These are phyloP conservation scores for Euryodendron excelsum DNA, from an alignment of 148 eudicot species.

Conservation along the genomic window DNA sequence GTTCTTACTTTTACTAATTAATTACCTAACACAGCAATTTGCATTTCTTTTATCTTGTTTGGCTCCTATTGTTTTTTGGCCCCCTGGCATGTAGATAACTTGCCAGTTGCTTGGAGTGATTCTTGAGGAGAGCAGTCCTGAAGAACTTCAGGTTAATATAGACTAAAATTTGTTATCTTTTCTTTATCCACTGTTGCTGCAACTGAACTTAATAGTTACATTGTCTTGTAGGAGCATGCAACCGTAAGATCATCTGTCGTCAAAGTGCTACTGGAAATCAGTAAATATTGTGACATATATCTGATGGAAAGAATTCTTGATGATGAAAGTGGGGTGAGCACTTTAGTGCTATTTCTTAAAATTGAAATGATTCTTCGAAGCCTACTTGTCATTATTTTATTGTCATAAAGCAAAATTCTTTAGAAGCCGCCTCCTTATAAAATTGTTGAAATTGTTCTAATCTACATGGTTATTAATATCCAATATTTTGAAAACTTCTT, in stretches of 20 bases:
- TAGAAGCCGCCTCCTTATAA: no score
- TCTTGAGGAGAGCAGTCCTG: constrained; percentile 4
- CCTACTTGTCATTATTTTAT: neutral
- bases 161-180: neutral
- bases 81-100: neutral
- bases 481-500: no score
- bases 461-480: no score
- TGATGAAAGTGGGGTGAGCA: constrained; percentile 8
- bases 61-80: neutral
- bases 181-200: neutral
- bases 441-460: no score
- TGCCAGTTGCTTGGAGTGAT: constrained; percentile 11
- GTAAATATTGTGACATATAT: constrained; percentile 8
- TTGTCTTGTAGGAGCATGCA: constrained; percentile 1
- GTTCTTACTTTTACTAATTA: neutral
- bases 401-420: neutral
- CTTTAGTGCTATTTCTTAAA: neutral
- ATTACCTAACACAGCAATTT: neutral
- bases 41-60: neutral
- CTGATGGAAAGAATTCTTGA: constrained; percentile 6
- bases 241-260: constrained; percentile 1
- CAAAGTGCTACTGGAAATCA: neutral
- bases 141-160: neutral
- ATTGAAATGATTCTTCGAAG: neutral
- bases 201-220: neutral